A percentile compares a stretch with the other conserved stretches of the same genome.
Conservation (phyloP, 2,329 filamentous ascomycete genomes). For the Colletotrichum kahawae region DNA sequence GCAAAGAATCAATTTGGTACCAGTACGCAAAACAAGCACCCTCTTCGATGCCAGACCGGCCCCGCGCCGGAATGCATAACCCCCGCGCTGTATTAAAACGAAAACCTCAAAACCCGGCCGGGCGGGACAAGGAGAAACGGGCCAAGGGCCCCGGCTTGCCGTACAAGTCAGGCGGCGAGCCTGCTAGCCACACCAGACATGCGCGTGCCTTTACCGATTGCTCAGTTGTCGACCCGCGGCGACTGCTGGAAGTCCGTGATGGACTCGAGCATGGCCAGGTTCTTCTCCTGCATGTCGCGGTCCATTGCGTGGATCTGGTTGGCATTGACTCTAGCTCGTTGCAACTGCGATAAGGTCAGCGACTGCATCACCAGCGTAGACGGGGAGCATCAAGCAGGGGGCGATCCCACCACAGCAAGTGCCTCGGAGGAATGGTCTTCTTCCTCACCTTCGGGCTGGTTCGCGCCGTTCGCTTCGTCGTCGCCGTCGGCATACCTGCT, state of each 20-base stretch:
- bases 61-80: not conserved
- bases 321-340: constrained; percentile 39
- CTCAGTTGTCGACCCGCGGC: constrained; percentile 7
- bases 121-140: constrained; percentile 17
- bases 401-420: constrained; percentile 69
- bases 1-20: constrained; percentile 2
- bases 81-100: constrained; percentile 17
- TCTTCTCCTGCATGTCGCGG: constrained; percentile 61
- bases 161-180: not conserved
- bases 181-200: constrained; percentile 5
- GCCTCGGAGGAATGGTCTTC: constrained; percentile 69
- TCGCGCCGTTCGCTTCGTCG: constrained; percentile 35
- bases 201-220: not conserved
- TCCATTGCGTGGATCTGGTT: constrained; percentile 60
- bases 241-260: constrained; percentile 25
- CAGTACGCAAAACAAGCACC: constrained; percentile 17
- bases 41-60: not conserved
- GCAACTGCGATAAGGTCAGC: constrained; percentile 28
- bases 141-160: not conserved
- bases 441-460: constrained; percentile 61
- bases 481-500: constrained; percentile 57
- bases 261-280: constrained; percentile 40
- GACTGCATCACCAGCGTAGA: constrained; percentile 17
- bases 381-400: constrained; percentile 50
- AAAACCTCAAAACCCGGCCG: constrained; percentile 11